phyloP scores from a whole-genome alignment of 495 filamentous ascomycete genomes.

The Darksidea phi region DNA sequence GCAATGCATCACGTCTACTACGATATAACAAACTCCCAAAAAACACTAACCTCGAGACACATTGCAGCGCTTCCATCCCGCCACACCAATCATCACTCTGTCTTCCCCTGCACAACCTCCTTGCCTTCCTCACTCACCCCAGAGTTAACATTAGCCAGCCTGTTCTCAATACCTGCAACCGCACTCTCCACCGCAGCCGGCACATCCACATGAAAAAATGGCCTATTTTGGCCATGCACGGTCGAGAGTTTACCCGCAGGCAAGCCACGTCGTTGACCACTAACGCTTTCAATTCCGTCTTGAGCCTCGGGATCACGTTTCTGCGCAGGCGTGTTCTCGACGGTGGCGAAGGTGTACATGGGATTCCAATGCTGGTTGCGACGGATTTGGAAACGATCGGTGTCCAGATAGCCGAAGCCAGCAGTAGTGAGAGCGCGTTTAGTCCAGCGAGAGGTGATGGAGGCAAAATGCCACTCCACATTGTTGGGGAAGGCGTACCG shows the following conservation, averaged over 20 bases:
- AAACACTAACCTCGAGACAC: no score
- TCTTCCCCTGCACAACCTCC: constrained; percentile 1
- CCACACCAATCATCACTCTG: neutral
- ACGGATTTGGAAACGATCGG: constrained; percentile 46
- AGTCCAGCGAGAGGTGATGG: constrained; percentile 94
- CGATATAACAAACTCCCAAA: no score
- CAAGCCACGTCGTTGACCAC: no score
- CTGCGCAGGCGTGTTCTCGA: constrained; percentile 48
- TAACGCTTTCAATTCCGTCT: neutral
- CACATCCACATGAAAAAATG: constrained; percentile 92
- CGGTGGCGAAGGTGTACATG: constrained; percentile 90
- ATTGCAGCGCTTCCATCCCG: no score
- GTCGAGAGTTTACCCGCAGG: constrained; percentile 60
- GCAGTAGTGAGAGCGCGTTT: constrained; percentile 89
- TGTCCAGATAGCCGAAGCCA: constrained; percentile 83
- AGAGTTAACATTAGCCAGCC: neutral
- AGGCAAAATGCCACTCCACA: constrained; percentile 95
- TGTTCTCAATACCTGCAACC: constrained; percentile 66
- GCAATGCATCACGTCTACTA: no score
- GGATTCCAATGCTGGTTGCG: constrained; percentile 68
- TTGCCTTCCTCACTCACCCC: neutral
- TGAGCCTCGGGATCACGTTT: constrained; percentile 27
- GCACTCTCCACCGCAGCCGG: constrained; percentile 89
- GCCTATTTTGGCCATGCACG: constrained; percentile 80
- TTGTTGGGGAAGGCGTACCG: constrained; percentile 75